These are phyloP conservation scores for Myxozyma monticola DNA, from an alignment of 805 yeast species.

Conservation along the genomic window DNA sequence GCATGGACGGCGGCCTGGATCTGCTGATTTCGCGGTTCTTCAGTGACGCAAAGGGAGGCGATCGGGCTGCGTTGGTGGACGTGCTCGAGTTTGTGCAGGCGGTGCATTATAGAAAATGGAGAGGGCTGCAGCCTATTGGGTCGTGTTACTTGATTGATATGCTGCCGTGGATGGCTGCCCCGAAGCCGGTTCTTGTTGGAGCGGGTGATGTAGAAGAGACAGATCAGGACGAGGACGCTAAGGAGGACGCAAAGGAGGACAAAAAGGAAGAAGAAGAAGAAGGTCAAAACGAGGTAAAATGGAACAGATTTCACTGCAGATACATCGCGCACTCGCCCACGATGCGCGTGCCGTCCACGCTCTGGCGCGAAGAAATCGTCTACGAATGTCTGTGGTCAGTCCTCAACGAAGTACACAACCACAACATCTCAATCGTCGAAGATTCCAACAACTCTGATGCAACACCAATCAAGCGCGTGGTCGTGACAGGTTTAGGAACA, in stretches of 20 bases:
- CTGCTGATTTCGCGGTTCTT: slow-evolving; percentile 17
- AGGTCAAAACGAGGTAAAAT: too few relatives aligned
- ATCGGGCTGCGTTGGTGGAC: background rate
- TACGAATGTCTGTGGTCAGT: slow-evolving; percentile 29
- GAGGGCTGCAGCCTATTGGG: slow-evolving; percentile 27
- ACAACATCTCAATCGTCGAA: background rate
- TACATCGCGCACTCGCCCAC: slow-evolving; percentile 31
- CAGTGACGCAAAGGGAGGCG: background rate
- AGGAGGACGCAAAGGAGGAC: background rate
- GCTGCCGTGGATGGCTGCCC: slow-evolving; percentile 15
- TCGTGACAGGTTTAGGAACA: slow-evolving; percentile 30
- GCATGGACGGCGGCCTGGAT: slow-evolving; percentile 33
- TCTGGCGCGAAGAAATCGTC: slow-evolving; percentile 20
- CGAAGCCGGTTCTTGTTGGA: too few relatives aligned
- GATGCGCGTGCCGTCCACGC: slow-evolving; percentile 27
- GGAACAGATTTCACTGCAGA: slow-evolving; percentile 19
- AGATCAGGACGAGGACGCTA: too few relatives aligned
- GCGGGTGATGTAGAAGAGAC: background rate
- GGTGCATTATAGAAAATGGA: slow-evolving; percentile 12
- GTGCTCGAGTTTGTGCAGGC: slow-evolving; percentile 15
- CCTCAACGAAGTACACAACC: slow-evolving; percentile 21
- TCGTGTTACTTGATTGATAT: slow-evolving; percentile 25
- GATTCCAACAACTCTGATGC: background rate
- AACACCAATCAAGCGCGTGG: slow-evolving; percentile 10
- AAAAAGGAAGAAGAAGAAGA: background rate